Evolutionary conservation across 1,139 yeast species (phyloP).

Genomic region (Yamadazyma pseudoaaseri): DNA sequence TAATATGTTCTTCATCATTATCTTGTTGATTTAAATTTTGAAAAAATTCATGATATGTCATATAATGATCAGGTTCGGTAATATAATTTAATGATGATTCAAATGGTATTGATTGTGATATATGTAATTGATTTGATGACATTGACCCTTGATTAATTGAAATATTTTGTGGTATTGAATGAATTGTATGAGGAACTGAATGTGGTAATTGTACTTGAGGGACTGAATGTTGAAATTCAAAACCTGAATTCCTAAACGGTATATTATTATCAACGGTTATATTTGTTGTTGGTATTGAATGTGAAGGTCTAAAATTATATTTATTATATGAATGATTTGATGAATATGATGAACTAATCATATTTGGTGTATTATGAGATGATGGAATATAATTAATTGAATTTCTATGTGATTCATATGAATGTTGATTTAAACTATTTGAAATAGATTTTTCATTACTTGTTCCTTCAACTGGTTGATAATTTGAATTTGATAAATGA

Average conservation of each 20-base stretch:
- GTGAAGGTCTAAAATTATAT: constrained; percentile 14
- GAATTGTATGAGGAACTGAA: constrained; percentile 2
- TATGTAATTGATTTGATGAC: constrained; percentile 10
- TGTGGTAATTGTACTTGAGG: constrained; percentile 1
- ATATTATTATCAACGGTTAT: constrained; percentile 14
- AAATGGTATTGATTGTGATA: constrained; percentile 10
- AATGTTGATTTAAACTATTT: constrained; percentile 4
- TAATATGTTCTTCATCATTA: constrained; percentile 54
- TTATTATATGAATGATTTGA: constrained; percentile 38
- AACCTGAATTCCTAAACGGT: neutral
- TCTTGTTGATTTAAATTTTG: constrained; percentile 27
- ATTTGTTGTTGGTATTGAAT: constrained; percentile 19
- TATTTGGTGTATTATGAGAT: constrained; percentile 56
- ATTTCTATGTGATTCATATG: constrained; percentile 13
- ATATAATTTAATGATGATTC: constrained; percentile 11
- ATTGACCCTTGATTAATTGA: constrained; percentile 1
- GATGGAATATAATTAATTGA: constrained; percentile 41
- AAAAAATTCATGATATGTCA: constrained; percentile 44
- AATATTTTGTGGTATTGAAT: neutral
- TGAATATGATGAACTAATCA: constrained; percentile 48
- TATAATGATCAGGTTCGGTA: constrained; percentile 43
- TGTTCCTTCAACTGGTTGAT: neutral
- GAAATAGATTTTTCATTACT: neutral
- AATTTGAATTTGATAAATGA: neutral
- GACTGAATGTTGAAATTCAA: constrained; percentile 11